Percentiles rank a stretch among this genome's conserved stretches.
phyloP scores from a whole-genome alignment of 1,139 yeast species.

The Pichia sp. region DNA sequence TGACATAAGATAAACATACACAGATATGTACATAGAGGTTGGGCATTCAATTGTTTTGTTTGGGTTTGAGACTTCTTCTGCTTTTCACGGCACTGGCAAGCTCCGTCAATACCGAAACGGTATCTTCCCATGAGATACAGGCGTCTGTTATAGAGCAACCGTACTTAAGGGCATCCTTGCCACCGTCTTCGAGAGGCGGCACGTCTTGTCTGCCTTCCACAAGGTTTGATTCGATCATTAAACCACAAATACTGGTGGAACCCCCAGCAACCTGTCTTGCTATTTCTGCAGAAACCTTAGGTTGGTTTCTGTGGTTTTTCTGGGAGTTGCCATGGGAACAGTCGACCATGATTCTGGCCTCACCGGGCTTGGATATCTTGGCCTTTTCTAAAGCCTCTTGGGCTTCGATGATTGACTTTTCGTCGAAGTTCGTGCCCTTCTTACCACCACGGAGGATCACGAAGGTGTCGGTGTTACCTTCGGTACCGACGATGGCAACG shows the following conservation, averaged over 20 bases:
- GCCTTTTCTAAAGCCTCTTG: constrained; percentile 60
- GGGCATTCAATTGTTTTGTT: neutral
- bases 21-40: neutral
- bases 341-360: constrained; percentile 88
- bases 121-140: constrained; percentile 86
- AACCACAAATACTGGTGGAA: constrained; percentile 75
- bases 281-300: constrained; percentile 77
- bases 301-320: constrained; percentile 89
- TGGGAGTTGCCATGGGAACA: constrained; percentile 95
- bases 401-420: constrained; percentile 64
- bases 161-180: constrained; percentile 70
- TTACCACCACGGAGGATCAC: constrained; percentile 95
- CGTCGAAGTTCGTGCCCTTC: constrained; percentile 84
- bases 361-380: constrained; percentile 45
- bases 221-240: constrained; percentile 93
- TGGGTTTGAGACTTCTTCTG: constrained; percentile 47
- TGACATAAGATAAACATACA: neutral
- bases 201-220: constrained; percentile 92
- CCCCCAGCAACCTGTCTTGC: constrained; percentile 80
- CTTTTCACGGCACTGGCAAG: constrained; percentile 77
- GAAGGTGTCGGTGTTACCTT: constrained; percentile 88
- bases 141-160: constrained; percentile 97
- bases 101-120: constrained; percentile 64
- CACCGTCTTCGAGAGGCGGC: constrained; percentile 60
- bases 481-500: constrained; percentile 92